Evolutionary conservation across 371 early-diverging fungal genomes (phyloP), one percentile per base, ranked within the genome.

Genomic region (Rhizopus stolonifer): DNA sequence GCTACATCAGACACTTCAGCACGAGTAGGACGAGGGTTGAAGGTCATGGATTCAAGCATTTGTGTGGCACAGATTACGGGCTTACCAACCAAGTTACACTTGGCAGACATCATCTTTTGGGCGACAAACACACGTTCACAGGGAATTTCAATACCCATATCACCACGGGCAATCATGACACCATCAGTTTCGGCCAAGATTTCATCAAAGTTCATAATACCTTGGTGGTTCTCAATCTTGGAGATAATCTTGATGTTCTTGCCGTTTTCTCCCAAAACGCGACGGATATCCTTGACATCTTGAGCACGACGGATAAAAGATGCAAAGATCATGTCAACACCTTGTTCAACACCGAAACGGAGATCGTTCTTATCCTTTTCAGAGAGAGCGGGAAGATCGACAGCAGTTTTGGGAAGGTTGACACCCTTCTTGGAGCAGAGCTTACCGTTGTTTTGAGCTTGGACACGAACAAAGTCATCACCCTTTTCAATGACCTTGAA

Each of bases 1-100:
- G 98, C 96, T 38, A 99, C 95, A 72, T 99, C 99, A 24, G 92
- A 93, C n/a, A 94, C 94, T 64, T 99, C 99, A 38, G 99, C 95
- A 65, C 99, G 89, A 19, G 96, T 98, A 2, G 98, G 98, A 15
- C 91, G 85, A 56, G 91, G 90, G 75, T 92, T 92, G 67, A 84
- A 78, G 24, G 90, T 95, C 98, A 98, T 98, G 46, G 93, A 92
- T 68, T 98, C 97, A 33, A 99, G 81, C 99, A 99, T 98, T 73
- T 99, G 98, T 36, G 98, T 98, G 46, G 99, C 99, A 64, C 90
- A 88, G 34, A 95, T 91, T 36, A 94, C 93, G 22, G 95, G 95
- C 77, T 96, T 98, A 43, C 94, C 93, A 9, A 85, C 89, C 56
- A 86, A 67, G 71, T 92, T 94, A 81, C 94, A 94, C 70, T 92